Conservation (phyloP, 495 filamentous ascomycete genomes). For the Penicillium ochrochloron region DNA sequence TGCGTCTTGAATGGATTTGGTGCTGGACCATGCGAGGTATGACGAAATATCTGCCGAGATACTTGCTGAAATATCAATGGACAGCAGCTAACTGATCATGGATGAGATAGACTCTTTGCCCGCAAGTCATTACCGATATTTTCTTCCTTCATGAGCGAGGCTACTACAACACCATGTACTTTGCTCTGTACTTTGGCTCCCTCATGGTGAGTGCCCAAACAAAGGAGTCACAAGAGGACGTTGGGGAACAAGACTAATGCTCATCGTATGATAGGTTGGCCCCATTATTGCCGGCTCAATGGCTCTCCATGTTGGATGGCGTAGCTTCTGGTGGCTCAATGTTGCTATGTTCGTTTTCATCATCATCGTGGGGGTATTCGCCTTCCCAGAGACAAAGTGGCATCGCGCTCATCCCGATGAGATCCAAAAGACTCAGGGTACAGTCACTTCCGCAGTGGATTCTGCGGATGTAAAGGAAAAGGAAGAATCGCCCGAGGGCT, state of each 20-base stretch:
- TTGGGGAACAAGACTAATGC: neutral
- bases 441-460: neutral
- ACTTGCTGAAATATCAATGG: neutral
- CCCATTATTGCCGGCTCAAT: slow-evolving; percentile 65
- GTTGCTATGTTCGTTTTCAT: slow-evolving; percentile 52
- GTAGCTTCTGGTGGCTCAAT: slow-evolving; percentile 62
- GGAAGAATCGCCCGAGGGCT: neutral
- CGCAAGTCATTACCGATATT: slow-evolving; percentile 67
- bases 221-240: too few relatives aligned
- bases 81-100: neutral
- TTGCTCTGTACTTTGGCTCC: slow-evolving; percentile 54
- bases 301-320: slow-evolving; percentile 59
- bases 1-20: slow-evolving; percentile 65
- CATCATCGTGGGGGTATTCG: slow-evolving; percentile 54
- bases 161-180: slow-evolving; percentile 68
- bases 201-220: slow-evolving; percentile 36
- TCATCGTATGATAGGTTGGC: slow-evolving; percentile 32
- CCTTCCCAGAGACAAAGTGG: slow-evolving; percentile 67
- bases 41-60: neutral
- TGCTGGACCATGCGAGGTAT: slow-evolving; percentile 46
- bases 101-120: slow-evolving; percentile 54
- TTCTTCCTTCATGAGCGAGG: slow-evolving; percentile 71
- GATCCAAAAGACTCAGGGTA: slow-evolving; percentile 1
- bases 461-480: slow-evolving; percentile 10
- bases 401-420: slow-evolving; percentile 46